These are phyloP conservation scores for Linnemannia exigua DNA, from an alignment of 192 early-diverging fungal species.

Conservation along the genomic window DNA sequence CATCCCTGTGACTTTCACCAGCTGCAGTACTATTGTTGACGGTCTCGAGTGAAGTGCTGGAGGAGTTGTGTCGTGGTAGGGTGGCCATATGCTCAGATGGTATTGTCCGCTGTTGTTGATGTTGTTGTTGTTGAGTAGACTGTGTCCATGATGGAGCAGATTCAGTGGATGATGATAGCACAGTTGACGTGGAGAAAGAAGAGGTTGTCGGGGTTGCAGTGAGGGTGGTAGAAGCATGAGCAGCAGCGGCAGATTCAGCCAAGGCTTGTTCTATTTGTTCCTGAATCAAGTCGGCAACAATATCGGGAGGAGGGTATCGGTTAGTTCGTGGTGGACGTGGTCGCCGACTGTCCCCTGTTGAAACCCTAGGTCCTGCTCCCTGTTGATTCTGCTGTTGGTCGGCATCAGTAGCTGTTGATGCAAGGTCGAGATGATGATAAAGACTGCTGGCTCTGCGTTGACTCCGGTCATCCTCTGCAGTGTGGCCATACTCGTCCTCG, in stretches of 20 bases:
- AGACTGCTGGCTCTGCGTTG: constrained; percentile 2
- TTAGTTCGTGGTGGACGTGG: constrained; percentile 14
- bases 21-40: background rate
- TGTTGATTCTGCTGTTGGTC: background rate
- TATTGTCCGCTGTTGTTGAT: background rate
- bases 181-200: background rate
- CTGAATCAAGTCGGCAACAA: constrained; percentile 21
- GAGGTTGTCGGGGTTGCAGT: background rate
- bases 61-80: background rate
- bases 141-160: background rate
- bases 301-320: constrained; percentile 29
- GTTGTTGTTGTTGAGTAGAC: background rate
- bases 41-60: constrained; percentile 16
- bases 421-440: background rate
- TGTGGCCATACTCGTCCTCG: constrained; percentile 11
- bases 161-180: background rate
- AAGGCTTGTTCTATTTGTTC: constrained; percentile 23
- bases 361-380: background rate
- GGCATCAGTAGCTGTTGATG: background rate
- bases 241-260: constrained; percentile 7
- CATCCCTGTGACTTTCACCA: constrained; percentile 2
- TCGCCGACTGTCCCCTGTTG: constrained; percentile 8
- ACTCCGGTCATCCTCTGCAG: constrained; percentile 6
- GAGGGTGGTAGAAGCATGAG: background rate
- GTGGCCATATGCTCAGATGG: background rate